Evolutionary conservation across 2,329 filamentous ascomycete genomes (phyloP), one percentile per base, ranked within the genome.

Genomic region (Penicillium sp.): DNA sequence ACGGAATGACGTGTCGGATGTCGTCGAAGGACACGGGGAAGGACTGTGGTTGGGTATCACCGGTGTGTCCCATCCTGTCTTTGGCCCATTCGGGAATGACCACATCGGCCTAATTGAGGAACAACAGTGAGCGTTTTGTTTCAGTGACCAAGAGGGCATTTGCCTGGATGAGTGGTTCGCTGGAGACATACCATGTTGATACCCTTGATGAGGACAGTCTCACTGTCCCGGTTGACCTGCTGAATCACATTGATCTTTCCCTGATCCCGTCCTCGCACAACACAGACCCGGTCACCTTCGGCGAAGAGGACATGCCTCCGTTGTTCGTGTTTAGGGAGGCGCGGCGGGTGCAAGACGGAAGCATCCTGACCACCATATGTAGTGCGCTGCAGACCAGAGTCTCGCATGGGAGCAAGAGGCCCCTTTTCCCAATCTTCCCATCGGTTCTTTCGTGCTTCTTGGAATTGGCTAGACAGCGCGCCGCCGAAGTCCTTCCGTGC

Each of bases 341-440:
- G 67, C 31, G 80, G 71, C 35, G 73, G 69, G 51, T 72, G 67
- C 64, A 75, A 66, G 23, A 70, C 54, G 31, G 74, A 62, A 31
- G 72, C 62, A 37, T 73, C 69, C 42, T 88, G 68, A 31, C 84
- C 81, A 61, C 87, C 91, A 69, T 86, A 89, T 27, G 76, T 80
- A 48, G 82, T 81, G 65, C 82, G 79, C 45, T 75, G 67, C 0
- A 80, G 78, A 59, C 88, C 89, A 40, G 87, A 78, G 75, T 94
- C 89, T 67, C 87, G 83, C 71, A 88, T 88, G 2, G 93, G 92
- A 3, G 91, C 88, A 62, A 96, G 72, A 9, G 89, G 84, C 0
- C 93, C 93, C 63, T 91, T 76, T 62, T 88, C 80, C 86, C 89
- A 96, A 73, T 93, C 88, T 72, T 96, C 89, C 60, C 82, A 83